Evolutionary conservation across 495 filamentous ascomycete genomes (phyloP), one percentile per base, ranked within the genome.

Genomic region (Rusavskia elegans): DNA sequence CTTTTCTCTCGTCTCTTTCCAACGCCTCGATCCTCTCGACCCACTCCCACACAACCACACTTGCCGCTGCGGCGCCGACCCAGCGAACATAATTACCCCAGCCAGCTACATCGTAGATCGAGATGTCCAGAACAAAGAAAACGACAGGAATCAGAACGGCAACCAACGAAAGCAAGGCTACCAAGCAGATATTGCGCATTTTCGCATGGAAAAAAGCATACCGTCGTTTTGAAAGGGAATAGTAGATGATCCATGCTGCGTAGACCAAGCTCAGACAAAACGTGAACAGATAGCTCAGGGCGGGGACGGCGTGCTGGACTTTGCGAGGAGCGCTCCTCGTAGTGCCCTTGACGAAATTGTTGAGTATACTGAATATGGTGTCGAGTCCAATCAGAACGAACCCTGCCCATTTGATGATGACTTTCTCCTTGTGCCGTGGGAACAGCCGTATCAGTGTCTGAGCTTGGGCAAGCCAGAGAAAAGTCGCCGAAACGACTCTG

Each of bases 21-120:
- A 98, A 68, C 0, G 88, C 88, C 64, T 98, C 92, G 50, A 98
- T 98, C n/a, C 93, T 77, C 64, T 98, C 92, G 17, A 98, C 92
- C 92, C 92, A 98, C 65, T 98, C 92, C 92, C 92, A 98, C 1
- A 98, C 92, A 16, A 97, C 84, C 19, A 96, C 92, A 68, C 89
- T 95, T 8, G 92, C 93, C 2, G 89, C 88, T 0, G 89, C 89
- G 1, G 93, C 92, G 30, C 92, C 93, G 41, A 97, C 93, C 92
- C 93, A 98, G 59, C 92, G 73, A 49, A 97, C 87, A 60, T 96
- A 98, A 55, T 93, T 92, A 59, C 92, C 93, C 92, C 92, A 98
- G 16, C 87, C 89, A 27, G 86, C 87, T 45, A 95, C 81, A 45
- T 84, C 79, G 10, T 87, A 83, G 57, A 89, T 82, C 13, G 85